Percentiles rank a stretch among this genome's conserved stretches.
Evolutionary conservation across 306 rosid species (phyloP).

Genomic region (Arachis hypogaea): DNA sequence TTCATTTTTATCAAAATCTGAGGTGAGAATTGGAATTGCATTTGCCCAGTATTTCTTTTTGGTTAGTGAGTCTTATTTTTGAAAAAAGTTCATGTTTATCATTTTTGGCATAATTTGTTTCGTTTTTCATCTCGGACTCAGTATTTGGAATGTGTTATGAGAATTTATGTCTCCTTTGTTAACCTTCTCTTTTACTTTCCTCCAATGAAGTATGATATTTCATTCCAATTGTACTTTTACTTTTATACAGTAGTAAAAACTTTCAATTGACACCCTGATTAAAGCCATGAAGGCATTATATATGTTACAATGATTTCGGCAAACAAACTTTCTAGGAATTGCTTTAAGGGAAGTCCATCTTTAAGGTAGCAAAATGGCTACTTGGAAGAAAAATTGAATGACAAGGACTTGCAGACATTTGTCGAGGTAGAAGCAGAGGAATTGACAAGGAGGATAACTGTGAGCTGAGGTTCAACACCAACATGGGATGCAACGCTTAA

Average conservation of each 20-base stretch:
- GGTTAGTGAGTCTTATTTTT: constrained; percentile 60
- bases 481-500: constrained; percentile 74
- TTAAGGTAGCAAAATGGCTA: constrained; percentile 48
- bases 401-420: constrained; percentile 70
- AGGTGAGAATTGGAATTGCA: constrained; percentile 80
- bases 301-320: constrained; percentile 78
- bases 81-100: not conserved
- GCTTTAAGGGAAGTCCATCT: constrained; percentile 58
- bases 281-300: constrained; percentile 80
- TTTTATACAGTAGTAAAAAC: constrained; percentile 68
- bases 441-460: constrained; percentile 68
- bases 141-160: not conserved
- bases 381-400: constrained; percentile 47
- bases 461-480: constrained; percentile 63
- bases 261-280: constrained; percentile 61
- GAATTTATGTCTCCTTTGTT: constrained; percentile 15
- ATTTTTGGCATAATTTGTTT: constrained; percentile 18
- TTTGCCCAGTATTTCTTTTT: constrained; percentile 76
- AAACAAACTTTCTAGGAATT: constrained; percentile 55
- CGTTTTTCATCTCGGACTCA: not conserved
- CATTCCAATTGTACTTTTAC: not conserved
- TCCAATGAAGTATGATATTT: not conserved
- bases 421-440: constrained; percentile 81
- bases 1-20: constrained; percentile 73
- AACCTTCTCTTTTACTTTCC: constrained; percentile 6